Percentiles rank a stretch among this genome's conserved stretches.
Conservation (phyloP, 345 rosid species). For the Gossypium herbaceum region DNA sequence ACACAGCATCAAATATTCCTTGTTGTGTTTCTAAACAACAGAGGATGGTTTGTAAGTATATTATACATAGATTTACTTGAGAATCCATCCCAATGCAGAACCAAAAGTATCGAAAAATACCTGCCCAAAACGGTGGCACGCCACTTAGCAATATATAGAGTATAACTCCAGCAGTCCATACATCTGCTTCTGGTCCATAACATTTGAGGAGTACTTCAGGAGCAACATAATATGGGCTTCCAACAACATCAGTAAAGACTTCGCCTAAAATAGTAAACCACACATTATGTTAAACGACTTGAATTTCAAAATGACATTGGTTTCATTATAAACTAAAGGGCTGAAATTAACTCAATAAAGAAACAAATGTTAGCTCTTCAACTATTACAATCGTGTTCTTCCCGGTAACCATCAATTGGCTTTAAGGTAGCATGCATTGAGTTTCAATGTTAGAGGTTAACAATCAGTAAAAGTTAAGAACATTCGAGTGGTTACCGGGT, state of each 20-base stretch:
- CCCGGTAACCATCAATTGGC: neutral
- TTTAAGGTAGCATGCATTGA: neutral
- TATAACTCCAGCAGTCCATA: constrained; percentile 98
- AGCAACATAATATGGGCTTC: constrained; percentile 96
- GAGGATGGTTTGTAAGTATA: constrained; percentile 10
- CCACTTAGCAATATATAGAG: constrained; percentile 91
- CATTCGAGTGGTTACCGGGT: constrained; percentile 51
- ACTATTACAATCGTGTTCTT: neutral
- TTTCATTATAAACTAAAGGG: neutral
- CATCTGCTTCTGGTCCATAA: constrained; percentile 91
- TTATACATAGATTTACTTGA: neutral
- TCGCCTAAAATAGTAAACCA: constrained; percentile 52
- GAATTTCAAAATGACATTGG: neutral
- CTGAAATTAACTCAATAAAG: neutral
- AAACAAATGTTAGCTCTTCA: neutral
- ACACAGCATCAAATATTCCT: constrained; percentile 97
- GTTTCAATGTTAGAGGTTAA: neutral
- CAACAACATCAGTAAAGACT: constrained; percentile 89
- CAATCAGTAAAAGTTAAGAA: neutral
- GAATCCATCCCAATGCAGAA: neutral
- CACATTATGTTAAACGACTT: constrained; percentile 9
- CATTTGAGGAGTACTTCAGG: constrained; percentile 93
- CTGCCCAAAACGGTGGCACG: constrained; percentile 99
- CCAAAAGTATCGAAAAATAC: constrained; percentile 31
- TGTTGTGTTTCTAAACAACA: constrained; percentile 78